Evolutionary conservation across 148 eudicot genomes (phyloP), one percentile per base, ranked within the genome.

Genomic region (Chenopodium suecicum): DNA sequence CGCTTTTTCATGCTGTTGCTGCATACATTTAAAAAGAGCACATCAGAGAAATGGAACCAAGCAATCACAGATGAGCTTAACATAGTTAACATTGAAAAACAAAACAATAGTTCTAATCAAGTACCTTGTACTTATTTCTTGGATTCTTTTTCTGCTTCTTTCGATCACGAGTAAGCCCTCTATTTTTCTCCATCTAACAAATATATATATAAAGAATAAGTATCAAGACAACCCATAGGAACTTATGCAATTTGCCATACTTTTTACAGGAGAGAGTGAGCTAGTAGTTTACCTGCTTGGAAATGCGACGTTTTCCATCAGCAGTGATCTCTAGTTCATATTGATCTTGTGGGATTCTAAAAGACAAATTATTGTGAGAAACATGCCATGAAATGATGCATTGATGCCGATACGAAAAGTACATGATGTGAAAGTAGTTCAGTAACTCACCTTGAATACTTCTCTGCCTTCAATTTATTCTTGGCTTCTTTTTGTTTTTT

Each of bases 261-360:
- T n/a, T 16, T 20, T 75, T 37, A 9, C 3, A 34, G 70, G 27
- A 22, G 7, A 56, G 37, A 65, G 47, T 31, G 73, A 75, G 20
- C 17, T 65, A 5, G 54, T 7, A 60, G 82, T 84, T 71, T 41
- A 91, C 97, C 92, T 91, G 89, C 65, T 82, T 77, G 20, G 85
- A 84, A 46, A 94, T 93, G 9, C 84, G 84, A 60, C 98, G 95
- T 85, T 93, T 94, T 56, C 98, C 98, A 72, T 93, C 94, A 50
- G 72, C 86, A 32, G 77, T 78, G 52, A 78, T 71, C 56, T 94
- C 97, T 63, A 87, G 87, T 82, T 87, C 80, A 19, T 81, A 70
- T 29, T 80, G 79, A 64, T 78, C 62, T 72, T 80, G 76, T 9
- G 79, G 73, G 72, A 81, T 74, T 86, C 97, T 94, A 86, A 77